Conservation (phyloP, 2,329 filamentous ascomycete genomes). For the Aspergillus persii region DNA sequence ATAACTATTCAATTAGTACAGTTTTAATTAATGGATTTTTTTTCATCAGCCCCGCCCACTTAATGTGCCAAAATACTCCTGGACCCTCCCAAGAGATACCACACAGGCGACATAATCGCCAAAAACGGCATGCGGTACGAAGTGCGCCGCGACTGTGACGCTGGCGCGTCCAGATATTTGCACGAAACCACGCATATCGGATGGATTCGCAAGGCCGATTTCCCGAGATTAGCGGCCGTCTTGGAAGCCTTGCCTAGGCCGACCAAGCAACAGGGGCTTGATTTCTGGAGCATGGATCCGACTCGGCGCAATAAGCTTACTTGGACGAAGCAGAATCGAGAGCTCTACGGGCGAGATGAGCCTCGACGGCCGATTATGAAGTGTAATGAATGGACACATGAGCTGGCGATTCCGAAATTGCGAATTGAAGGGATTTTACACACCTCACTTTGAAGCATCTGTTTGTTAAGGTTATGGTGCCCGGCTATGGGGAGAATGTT, state of each 20-base stretch:
- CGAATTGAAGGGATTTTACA: background rate
- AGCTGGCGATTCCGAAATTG: background rate
- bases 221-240: background rate
- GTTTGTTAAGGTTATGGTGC: too few relatives aligned
- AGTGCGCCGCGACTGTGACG: background rate
- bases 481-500: too few relatives aligned
- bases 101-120: background rate
- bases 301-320: background rate
- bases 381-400: background rate
- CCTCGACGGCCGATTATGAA: background rate
- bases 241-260: background rate
- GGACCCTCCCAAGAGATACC: background rate
- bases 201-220: background rate
- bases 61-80: background rate
- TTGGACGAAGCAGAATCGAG: background rate
- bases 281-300: background rate
- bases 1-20: too few relatives aligned
- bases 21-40: too few relatives aligned
- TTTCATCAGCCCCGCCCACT: too few relatives aligned
- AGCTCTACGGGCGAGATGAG: background rate
- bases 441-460: background rate
- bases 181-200: background rate
- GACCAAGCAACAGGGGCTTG: background rate
- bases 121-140: background rate
- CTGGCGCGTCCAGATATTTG: background rate